These are phyloP conservation scores for Ochetophila trinervis DNA, from an alignment of 306 rosid species.

Conservation along the genomic window DNA sequence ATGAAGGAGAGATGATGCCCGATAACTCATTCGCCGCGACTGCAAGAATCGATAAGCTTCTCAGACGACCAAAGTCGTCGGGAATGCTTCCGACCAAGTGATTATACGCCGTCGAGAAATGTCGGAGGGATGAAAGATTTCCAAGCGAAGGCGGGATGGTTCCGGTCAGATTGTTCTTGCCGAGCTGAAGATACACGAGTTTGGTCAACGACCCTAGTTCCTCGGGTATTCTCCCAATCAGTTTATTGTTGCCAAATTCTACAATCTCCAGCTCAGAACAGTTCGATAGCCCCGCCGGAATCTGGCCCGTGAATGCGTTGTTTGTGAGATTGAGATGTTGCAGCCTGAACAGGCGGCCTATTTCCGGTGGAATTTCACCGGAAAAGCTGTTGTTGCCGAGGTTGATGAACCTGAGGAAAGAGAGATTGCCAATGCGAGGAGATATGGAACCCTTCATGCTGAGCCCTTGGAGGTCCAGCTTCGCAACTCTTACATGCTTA, in stretches of 20 bases:
- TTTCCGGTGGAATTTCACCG: slow-evolving; percentile 22
- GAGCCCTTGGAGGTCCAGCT: not conserved
- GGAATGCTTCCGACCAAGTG: slow-evolving; percentile 30
- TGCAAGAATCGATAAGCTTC: not conserved
- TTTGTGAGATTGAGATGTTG: not conserved
- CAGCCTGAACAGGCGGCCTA: slow-evolving; percentile 8
- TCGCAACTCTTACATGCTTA: not conserved
- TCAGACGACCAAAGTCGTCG: slow-evolving; percentile 14
- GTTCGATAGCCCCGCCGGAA: not conserved
- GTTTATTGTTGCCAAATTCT: not conserved
- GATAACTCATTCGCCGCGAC: not conserved
- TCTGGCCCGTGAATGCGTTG: not conserved
- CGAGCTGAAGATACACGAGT: slow-evolving; percentile 11
- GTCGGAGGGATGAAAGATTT: slow-evolving; percentile 29
- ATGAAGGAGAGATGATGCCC: not conserved
- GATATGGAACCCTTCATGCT: slow-evolving; percentile 28
- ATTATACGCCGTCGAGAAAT: rapidly evolving
- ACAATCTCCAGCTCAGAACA: not conserved
- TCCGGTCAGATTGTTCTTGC: slow-evolving; percentile 17
- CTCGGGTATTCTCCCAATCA: slow-evolving; percentile 16
- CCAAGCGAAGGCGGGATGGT: slow-evolving; percentile 29
- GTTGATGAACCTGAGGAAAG: not conserved
- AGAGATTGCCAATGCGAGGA: slow-evolving; percentile 30
- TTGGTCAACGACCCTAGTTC: slow-evolving; percentile 14
- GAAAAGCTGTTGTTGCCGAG: slow-evolving; percentile 9